Percentiles rank a stretch among this genome's conserved stretches.
Evolutionary conservation across 768 basidiomycete species (phyloP).

Genomic region (Macrolepiota dolichaula): DNA sequence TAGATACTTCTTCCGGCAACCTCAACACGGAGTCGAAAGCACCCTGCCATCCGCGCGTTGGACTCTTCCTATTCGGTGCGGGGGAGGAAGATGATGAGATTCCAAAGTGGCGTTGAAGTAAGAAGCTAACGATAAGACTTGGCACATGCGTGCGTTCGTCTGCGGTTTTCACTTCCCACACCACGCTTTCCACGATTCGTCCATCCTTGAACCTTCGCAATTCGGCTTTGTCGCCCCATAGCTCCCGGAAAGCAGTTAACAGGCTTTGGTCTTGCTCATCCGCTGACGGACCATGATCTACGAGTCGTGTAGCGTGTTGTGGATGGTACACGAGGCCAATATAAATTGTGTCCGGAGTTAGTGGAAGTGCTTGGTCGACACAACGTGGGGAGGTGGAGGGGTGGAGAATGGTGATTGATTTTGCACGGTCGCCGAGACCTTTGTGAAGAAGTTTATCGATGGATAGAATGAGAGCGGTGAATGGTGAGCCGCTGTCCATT

Average conservation of each 20-base stretch:
- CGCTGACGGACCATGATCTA: conserved; percentile 88
- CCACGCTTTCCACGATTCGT: conserved; percentile 88
- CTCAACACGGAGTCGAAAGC: conserved; percentile 56
- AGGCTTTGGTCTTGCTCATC: conserved; percentile 52
- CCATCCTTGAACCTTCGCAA: conserved; percentile 96
- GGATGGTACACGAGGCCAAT: conserved; percentile 78
- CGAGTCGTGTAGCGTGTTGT: conserved; percentile 73
- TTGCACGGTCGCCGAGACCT: conserved; percentile 73
- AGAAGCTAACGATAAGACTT: conserved; percentile 64
- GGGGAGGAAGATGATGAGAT: conserved; percentile 24
- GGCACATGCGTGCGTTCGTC: conserved; percentile 84
- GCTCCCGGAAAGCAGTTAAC: conserved; percentile 62
- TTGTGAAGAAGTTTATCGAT: conserved; percentile 48
- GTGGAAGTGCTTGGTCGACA: conserved; percentile 53
- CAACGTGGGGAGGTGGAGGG: conserved; percentile 42
- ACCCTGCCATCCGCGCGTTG: conserved; percentile 55
- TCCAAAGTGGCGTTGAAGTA: conserved; percentile 77
- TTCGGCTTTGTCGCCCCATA: conserved; percentile 94
- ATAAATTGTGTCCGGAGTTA: conserved; percentile 46
- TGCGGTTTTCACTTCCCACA: conserved; percentile 84
- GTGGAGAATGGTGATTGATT: conserved; percentile 60
- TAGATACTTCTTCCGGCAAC: conserved; percentile 53
- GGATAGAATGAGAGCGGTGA: conserved; percentile 51
- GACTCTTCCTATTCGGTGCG: conserved; percentile 23
- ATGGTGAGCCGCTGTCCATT: conserved; percentile 59